Conservation (phyloP, 345 rosid genomes). For the Lepidium aucheri region DNA sequence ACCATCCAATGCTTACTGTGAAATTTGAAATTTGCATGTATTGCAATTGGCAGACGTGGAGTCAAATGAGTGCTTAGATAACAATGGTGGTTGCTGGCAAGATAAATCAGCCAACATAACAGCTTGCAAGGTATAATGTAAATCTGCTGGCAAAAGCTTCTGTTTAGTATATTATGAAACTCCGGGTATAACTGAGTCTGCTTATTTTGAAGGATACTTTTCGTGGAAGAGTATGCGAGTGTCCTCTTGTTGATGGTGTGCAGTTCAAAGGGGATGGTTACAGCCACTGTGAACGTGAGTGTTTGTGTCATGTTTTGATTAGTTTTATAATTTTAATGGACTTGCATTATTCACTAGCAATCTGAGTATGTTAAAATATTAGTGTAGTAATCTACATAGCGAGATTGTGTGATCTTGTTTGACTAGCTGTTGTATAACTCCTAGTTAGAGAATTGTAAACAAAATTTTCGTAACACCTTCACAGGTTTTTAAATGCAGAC, state of each 20-base stretch:
- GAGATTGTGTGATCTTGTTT: neutral
- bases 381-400: slow-evolving; percentile 41
- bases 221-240: slow-evolving; percentile 92
- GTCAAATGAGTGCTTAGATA: slow-evolving; percentile 91
- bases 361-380: neutral
- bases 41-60: slow-evolving; percentile 60
- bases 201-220: slow-evolving; percentile 68
- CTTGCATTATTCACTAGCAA: neutral
- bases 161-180: neutral
- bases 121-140: slow-evolving; percentile 77
- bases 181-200: neutral
- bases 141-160: neutral
- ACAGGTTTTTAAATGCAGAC: slow-evolving; percentile 2
- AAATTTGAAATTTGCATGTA: neutral
- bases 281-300: slow-evolving; percentile 83
- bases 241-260: slow-evolving; percentile 89
- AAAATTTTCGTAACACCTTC: neutral
- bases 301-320: neutral
- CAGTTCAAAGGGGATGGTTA: slow-evolving; percentile 98
- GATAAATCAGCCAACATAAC: slow-evolving; percentile 75
- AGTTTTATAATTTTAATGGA: slow-evolving; percentile 33
- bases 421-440: neutral
- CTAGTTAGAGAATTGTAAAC: neutral
- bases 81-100: slow-evolving; percentile 94
- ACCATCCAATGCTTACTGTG: neutral